Evolutionary conservation across 1,284 basidiomycete species (phyloP), one percentile per base, ranked within the genome.

Genomic region (Moesziomyces parantarcticus): DNA sequence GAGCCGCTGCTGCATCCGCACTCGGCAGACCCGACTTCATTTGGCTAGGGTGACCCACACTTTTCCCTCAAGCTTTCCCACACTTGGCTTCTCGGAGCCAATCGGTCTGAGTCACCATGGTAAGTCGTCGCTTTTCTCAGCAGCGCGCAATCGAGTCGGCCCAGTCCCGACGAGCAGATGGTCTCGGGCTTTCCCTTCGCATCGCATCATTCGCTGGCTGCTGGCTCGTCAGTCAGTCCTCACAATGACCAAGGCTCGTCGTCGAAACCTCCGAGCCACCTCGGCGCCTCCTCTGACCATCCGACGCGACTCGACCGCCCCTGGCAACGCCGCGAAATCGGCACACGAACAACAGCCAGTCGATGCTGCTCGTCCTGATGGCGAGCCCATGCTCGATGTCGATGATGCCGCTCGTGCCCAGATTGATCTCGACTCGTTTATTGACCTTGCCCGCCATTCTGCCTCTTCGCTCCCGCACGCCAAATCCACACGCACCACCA

Each of bases 391-490:
- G 39, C 45, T 55, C 23, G 40, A 29, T 49, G 36, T 32, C 3
- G 22, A 2, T n/a, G 34, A 43, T 16, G 40, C 39, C 48, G 36
- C 39, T 2, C 22, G 1, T 14, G 25, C 39, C 14, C 65, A 61
- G 29, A 50, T 68, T 25, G 51, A 68, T 34, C 51, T 68, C 22
- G 32, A 49, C 46, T 45, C 50, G 3, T 68, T 68, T 43, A 56
- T 69, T 64, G 66, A 63, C 66, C 51, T 64, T 46, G 49, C 52
- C 49, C 54, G 50, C 21, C 60, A 57, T 22, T 66, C 54, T 50
- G 25, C 58, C 51, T 48, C 32, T 22, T n/a, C 43, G 14, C 56
- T 39, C 26, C 40, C 21, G 44, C 52, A 34, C 50, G 4, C 7
- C 48, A 4, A 11, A 25, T 11, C 10, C 22, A 9, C 54, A 29